Conservation (phyloP, 2,329 filamentous ascomycete genomes). For the Beauveria sp. region DNA sequence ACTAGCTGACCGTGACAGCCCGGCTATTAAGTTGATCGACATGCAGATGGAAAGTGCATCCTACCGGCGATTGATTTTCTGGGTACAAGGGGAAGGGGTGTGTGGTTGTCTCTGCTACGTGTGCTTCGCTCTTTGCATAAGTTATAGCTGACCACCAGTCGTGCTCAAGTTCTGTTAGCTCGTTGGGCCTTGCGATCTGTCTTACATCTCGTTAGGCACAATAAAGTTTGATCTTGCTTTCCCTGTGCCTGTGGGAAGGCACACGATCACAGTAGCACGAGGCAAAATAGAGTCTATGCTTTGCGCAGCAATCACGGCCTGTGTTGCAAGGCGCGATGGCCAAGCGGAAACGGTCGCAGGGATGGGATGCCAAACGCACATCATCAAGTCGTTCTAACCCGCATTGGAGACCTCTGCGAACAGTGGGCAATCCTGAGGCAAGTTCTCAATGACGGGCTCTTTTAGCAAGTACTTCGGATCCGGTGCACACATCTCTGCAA, state of each 20-base stretch:
- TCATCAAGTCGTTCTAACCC: not conserved
- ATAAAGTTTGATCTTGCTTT: not conserved
- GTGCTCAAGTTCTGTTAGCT: not conserved
- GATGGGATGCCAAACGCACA: not conserved
- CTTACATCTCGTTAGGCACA: not conserved
- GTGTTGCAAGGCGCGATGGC: not conserved
- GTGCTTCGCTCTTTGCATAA: not conserved
- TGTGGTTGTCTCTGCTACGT: no score
- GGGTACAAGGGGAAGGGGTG: no score
- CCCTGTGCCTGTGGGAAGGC: not conserved
- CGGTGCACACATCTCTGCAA: not conserved
- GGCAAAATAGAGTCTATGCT: not conserved
- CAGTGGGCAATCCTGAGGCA: not conserved
- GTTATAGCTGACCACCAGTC: not conserved
- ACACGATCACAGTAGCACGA: not conserved
- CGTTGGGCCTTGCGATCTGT: not conserved
- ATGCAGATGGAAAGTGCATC: not conserved
- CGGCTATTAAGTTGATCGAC: not conserved
- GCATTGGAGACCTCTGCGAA: slow-evolving; percentile 1
- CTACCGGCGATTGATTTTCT: no score
- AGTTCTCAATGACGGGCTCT: not conserved
- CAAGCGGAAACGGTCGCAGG: not conserved
- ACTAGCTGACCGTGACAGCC: not conserved
- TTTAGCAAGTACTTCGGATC: not conserved
- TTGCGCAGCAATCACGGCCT: not conserved